phyloP scores from a whole-genome alignment of 495 filamentous ascomycete genomes.

The Talaromyces thailandensis region DNA sequence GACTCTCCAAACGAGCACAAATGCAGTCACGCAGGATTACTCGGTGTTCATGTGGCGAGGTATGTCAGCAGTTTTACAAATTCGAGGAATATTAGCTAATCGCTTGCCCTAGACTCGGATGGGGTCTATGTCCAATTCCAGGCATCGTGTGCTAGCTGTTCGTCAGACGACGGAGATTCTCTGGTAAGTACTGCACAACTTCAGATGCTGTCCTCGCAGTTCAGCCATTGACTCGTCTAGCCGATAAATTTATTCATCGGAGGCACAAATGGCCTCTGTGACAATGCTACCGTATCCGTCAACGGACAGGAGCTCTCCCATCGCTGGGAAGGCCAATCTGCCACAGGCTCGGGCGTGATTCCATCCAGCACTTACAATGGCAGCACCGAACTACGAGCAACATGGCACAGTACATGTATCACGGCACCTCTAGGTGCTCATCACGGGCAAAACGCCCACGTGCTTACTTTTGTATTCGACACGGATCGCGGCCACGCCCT shows the following conservation, averaged over 20 bases:
- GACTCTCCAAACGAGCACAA: not conserved
- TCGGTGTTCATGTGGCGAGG: conserved; percentile 4
- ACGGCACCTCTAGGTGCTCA: conserved; percentile 17
- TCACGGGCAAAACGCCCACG: conserved; percentile 29
- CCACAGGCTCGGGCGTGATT: conserved; percentile 19
- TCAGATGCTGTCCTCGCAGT: not conserved
- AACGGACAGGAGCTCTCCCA: conserved; percentile 25
- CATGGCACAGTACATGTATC: conserved; percentile 38
- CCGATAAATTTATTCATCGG: conserved; percentile 6
- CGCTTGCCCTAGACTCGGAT: conserved; percentile 11
- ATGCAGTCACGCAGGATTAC: not conserved
- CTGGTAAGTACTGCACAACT: conserved; percentile 1
- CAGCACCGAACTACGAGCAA: conserved; percentile 16
- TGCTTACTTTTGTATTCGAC: conserved; percentile 37
- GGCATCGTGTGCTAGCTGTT: conserved; percentile 11
- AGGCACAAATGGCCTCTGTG: conserved; percentile 1
- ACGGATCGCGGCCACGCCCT: conserved; percentile 23
- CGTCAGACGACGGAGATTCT: conserved; percentile 5
- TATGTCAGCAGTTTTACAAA: not conserved
- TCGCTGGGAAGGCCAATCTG: conserved; percentile 22
- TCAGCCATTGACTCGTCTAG: not conserved
- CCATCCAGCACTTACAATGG: conserved; percentile 18
- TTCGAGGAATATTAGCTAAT: conserved; percentile 1
- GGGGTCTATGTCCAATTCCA: conserved; percentile 11
- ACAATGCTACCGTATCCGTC: conserved; percentile 19